Percentiles rank a stretch among this genome's conserved stretches.
These are phyloP conservation scores for Mycena belliarum DNA, from an alignment of 768 basidiomycete genomes.

Conservation along the genomic window DNA sequence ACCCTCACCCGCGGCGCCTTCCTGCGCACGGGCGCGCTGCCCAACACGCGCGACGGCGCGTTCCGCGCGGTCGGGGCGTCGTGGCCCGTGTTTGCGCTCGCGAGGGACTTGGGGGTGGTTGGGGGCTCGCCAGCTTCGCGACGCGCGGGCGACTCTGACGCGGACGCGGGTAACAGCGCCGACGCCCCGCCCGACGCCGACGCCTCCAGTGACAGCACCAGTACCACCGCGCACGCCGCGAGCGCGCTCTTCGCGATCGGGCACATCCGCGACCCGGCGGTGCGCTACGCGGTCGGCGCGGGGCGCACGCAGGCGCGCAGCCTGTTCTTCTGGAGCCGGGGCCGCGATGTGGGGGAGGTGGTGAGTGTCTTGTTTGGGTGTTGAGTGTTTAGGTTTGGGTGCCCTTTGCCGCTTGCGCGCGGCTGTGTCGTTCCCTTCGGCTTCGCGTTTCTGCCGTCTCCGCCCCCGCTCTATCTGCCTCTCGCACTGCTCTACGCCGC, in stretches of 20 bases:
- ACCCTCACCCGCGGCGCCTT: conserved; percentile 57
- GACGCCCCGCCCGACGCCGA: too few species aligned
- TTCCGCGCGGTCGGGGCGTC: conserved; percentile 57
- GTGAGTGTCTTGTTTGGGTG: too few species aligned
- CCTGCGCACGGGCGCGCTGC: conserved; percentile 53
- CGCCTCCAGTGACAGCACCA: too few species aligned
- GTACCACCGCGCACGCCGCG: too few species aligned
- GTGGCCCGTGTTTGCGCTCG: conserved; percentile 65
- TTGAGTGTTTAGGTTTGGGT: too few species aligned
- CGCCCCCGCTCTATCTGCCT: not conserved
- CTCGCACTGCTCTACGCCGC: too few species aligned
- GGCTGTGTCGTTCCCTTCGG: too few species aligned
- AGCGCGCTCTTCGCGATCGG: conserved; percentile 45
- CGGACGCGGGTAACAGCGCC: too few species aligned
- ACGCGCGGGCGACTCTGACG: too few species aligned
- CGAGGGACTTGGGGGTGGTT: conserved; percentile 57
- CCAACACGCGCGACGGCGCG: conserved; percentile 51
- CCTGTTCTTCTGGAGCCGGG: conserved; percentile 34
- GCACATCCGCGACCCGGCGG: conserved; percentile 51
- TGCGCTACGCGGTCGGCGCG: conserved; percentile 42
- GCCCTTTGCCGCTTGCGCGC: too few species aligned
- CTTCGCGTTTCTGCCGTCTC: not conserved
- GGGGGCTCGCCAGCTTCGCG: too few species aligned
- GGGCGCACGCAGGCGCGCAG: conserved; percentile 26
- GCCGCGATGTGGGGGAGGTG: too few species aligned